Base-by-base conservation (phyloP, 805 yeast species). In the Candida silvatica region DNA sequence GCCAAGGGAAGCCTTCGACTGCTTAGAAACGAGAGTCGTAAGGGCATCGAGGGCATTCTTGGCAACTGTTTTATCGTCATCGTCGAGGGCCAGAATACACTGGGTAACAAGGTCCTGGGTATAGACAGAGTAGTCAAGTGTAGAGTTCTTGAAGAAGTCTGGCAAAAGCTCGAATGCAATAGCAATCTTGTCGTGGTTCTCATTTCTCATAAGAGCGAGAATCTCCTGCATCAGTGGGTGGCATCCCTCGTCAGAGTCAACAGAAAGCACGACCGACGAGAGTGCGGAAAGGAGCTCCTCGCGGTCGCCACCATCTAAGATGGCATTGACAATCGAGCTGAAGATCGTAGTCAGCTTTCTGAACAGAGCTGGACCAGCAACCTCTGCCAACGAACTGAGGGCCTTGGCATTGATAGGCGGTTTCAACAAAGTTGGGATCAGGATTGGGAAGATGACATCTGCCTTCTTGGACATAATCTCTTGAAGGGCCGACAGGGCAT, bases 321-420 rank as follows among this genome's bases (percentile, higher is more conserved):
- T 56, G 15, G 85, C 74, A 38, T 72, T 73, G 17, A 88, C 77
- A 34, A 92, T 64, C 0, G 88, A 67, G 48, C 79, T 80, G 38
- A 90, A 74, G 40, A 92, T 83, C 4, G 74, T 60, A 0, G 86
- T 68, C 40, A 90, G 66, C 44, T 90, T 74, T 47, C 69, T 74
- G 66, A 78, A 77, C 44, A 87, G 62, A 0, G 95, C 84, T 25
- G 74, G 58, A 18, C 96, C 97, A 17, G 96, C 95, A 32, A 85
- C 96, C 35, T 83, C 77, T 1, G 95, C 94, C 54, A 88, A 69
- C 0, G 94, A 76, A 17, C 92, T 85, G 39, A 88, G 64, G 3
- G 96, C 94, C 36, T 72, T 69, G n/a, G 95, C 94, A 61, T 87
- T 85, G 37, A 88, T 77, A 12, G 97, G 97, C 5, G 86, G 78